phyloP scores from a whole-genome alignment of 352 stramenopile genomes.

The Phytophthora uliginosa region DNA sequence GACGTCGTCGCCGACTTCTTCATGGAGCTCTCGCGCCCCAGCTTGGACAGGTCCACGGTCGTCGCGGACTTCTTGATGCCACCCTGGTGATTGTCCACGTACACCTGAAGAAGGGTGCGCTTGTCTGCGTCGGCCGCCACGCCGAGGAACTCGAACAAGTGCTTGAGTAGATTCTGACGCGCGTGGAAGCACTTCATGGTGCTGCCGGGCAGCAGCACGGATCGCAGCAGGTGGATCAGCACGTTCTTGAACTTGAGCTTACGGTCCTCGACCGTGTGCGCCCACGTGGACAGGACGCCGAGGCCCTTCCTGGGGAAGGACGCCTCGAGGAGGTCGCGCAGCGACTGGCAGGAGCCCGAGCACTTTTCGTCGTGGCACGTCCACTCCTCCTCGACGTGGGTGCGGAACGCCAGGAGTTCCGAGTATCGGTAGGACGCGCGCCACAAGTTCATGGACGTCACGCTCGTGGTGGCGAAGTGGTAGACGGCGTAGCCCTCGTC shows the following conservation, averaged over 20 bases:
- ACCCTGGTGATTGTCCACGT: slow-evolving; percentile 56
- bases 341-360: slow-evolving; percentile 68
- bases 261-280: slow-evolving; percentile 54
- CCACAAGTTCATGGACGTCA: slow-evolving; percentile 63
- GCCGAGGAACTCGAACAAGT: slow-evolving; percentile 60
- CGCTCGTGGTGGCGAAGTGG: slow-evolving; percentile 57
- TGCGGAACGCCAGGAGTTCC: slow-evolving; percentile 72
- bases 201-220: slow-evolving; percentile 65
- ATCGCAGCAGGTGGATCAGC: slow-evolving; percentile 76
- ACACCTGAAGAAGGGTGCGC: slow-evolving; percentile 65
- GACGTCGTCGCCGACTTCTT: slow-evolving; percentile 22
- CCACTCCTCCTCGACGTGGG: slow-evolving; percentile 60
- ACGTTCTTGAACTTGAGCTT: slow-evolving; percentile 76
- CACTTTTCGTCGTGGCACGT: slow-evolving; percentile 71
- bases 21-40: slow-evolving; percentile 38
- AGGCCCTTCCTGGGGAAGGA: slow-evolving; percentile 74
- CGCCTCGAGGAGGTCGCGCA: slow-evolving; percentile 66
- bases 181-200: slow-evolving; percentile 72
- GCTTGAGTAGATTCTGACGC: slow-evolving; percentile 49
- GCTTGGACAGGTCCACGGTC: slow-evolving; percentile 21
- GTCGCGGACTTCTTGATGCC: slow-evolving; percentile 30
- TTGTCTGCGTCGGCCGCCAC: slow-evolving; percentile 50
- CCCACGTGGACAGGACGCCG: slow-evolving; percentile 55
- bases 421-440: slow-evolving; percentile 71
- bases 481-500: slow-evolving; percentile 66